Percentiles rank a stretch among this genome's conserved stretches.
These are phyloP conservation scores for Talaromyces pinophilus DNA, from an alignment of 2,329 filamentous ascomycete species.

Conservation along the genomic window DNA sequence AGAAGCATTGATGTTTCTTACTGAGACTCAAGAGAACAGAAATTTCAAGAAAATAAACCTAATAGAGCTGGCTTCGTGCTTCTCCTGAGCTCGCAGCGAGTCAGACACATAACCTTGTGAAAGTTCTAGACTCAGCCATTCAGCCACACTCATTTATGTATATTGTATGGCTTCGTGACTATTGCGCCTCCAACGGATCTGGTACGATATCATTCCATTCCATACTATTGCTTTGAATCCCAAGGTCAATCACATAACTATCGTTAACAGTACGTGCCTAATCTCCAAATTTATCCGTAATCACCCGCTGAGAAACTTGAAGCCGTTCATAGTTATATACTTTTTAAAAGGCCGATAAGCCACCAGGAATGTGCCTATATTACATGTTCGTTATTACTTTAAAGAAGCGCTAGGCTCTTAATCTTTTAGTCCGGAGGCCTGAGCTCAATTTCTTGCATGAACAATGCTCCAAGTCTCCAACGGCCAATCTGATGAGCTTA, in stretches of 20 bases:
- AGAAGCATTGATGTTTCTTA: background rate
- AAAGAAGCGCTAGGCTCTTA: background rate
- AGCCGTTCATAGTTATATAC: background rate
- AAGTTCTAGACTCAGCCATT: slow-evolving; percentile 11
- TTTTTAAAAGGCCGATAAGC: background rate
- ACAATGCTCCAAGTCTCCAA: background rate
- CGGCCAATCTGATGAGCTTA: background rate
- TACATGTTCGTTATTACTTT: background rate
- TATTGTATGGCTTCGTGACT: background rate
- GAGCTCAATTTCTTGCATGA: slow-evolving; percentile 12
- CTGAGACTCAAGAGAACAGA: background rate
- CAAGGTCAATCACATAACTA: background rate
- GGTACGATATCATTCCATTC: background rate
- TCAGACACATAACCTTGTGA: slow-evolving; percentile 1
- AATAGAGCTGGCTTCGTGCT: background rate
- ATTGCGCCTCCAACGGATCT: background rate
- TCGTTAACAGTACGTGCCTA: background rate
- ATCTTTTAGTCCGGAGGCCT: background rate
- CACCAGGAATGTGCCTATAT: background rate
- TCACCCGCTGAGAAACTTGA: background rate
- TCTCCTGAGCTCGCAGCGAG: background rate
- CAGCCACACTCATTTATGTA: background rate
- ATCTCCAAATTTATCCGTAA: background rate
- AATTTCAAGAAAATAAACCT: background rate
- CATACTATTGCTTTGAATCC: background rate